A percentile compares a stretch with the other conserved stretches of the same genome.
Conservation (phyloP, 352 stramenopile species). For the Globisporangium rhizosaccharum region DNA sequence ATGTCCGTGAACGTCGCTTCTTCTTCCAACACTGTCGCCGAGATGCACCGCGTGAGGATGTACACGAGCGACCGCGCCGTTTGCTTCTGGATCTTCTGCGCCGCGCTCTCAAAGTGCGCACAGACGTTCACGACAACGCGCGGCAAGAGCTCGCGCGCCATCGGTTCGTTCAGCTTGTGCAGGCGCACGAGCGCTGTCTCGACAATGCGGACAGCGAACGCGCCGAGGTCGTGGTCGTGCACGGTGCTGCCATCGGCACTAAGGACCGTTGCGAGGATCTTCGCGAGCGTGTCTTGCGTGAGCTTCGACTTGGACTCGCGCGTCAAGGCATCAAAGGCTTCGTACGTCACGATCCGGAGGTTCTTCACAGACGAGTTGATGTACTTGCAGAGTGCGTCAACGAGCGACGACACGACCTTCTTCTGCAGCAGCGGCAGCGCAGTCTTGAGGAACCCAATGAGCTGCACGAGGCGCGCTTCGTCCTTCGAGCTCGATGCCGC, state of each 20-base stretch:
- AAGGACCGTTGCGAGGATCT: conserved; percentile 59
- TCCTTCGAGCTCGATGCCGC: conserved; percentile 59
- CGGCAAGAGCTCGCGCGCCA: conserved; percentile 58
- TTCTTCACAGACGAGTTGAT: conserved; percentile 71
- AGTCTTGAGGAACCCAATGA: conserved; percentile 78
- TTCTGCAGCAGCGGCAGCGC: conserved; percentile 72
- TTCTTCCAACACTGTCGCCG: conserved; percentile 40
- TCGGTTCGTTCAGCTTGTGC: conserved; percentile 44
- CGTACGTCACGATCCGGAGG: conserved; percentile 71
- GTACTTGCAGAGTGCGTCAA: conserved; percentile 69
- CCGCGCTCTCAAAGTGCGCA: conserved; percentile 66
- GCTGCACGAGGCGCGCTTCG: conserved; percentile 63
- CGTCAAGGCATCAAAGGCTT: conserved; percentile 60
- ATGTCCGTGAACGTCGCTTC: conserved; percentile 60
- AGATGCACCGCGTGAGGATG: conserved; percentile 57
- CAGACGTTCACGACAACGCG: conserved; percentile 71
- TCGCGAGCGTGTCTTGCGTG: conserved; percentile 55
- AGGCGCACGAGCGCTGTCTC: conserved; percentile 65
- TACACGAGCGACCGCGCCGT: conserved; percentile 54
- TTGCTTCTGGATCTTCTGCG: conserved; percentile 55
- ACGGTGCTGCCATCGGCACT: conserved; percentile 51
- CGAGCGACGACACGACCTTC: conserved; percentile 75
- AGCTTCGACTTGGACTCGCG: conserved; percentile 50
- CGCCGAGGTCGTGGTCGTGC: conserved; percentile 53
- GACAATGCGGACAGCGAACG: conserved; percentile 62